These are phyloP conservation scores for Aurantiochytrium sp. DNA, from an alignment of 108 stramenopile genomes.

Conservation along the genomic window DNA sequence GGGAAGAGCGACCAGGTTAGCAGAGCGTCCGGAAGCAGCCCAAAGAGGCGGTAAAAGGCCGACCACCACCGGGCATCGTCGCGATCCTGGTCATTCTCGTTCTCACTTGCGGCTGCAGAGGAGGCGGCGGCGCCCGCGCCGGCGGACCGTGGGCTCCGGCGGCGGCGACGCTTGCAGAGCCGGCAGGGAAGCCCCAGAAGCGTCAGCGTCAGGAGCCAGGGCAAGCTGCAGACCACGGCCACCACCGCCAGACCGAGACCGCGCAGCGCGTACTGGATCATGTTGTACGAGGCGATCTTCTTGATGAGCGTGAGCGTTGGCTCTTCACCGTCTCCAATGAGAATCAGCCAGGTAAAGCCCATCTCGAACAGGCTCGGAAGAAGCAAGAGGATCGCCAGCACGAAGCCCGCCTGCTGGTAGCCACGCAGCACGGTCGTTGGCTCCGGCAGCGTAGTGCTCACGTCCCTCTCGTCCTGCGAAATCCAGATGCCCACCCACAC, in stretches of 20 bases:
- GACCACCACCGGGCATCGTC: background rate
- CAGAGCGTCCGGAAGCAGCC: background rate
- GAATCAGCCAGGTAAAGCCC: background rate
- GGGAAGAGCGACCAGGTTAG: conserved; percentile 24
- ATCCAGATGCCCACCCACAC: background rate
- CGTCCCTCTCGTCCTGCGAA: background rate
- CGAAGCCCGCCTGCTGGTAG: background rate
- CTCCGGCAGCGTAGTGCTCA: background rate
- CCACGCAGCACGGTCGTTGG: background rate
- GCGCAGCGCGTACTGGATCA: background rate
- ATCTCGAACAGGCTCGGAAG: background rate
- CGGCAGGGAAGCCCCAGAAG: background rate
- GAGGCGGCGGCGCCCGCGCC: background rate
- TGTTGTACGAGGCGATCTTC: background rate
- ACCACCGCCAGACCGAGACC: background rate
- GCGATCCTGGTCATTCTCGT: too few relatives aligned
- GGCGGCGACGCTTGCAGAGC: background rate
- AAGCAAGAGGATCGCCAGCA: background rate
- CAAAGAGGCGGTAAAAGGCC: background rate
- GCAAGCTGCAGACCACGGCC: background rate
- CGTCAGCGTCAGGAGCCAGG: background rate
- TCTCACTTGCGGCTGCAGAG: too few relatives aligned
- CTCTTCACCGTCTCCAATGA: background rate
- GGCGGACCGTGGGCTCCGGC: background rate
- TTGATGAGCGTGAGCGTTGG: background rate